phyloP scores from a whole-genome alignment of 495 filamentous ascomycete species.

The Chaetomium fimeti region DNA sequence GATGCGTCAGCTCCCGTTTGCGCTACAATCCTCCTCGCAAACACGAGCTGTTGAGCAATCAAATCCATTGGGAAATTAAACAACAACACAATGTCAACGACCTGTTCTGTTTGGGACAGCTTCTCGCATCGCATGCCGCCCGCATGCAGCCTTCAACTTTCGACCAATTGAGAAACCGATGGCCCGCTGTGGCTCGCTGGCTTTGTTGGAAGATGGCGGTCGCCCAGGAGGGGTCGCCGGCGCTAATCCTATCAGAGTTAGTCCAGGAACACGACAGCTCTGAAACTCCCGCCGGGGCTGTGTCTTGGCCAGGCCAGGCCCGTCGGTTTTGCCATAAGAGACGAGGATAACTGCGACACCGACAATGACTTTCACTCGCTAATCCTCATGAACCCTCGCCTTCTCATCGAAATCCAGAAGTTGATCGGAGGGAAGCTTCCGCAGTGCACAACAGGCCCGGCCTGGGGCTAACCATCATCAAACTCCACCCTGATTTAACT shows the following conservation, averaged over 20 bases:
- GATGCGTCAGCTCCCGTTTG: too few relatives aligned
- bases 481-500: neutral
- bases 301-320: conserved; percentile 22
- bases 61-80: too few relatives aligned
- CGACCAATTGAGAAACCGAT: neutral
- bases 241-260: conserved; percentile 19
- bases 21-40: too few relatives aligned
- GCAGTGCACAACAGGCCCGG: too few relatives aligned
- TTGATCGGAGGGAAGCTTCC: neutral
- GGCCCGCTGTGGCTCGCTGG: neutral
- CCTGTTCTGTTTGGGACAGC: too few relatives aligned
- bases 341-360: neutral
- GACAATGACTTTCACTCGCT: neutral
- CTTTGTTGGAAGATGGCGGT: neutral
- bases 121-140: neutral
- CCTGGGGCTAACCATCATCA: neutral
- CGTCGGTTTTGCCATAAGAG: neutral
- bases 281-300: conserved; percentile 32
- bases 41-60: too few relatives aligned
- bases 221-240: neutral
- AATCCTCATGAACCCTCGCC: neutral
- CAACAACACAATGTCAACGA: too few relatives aligned
- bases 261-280: conserved; percentile 35
- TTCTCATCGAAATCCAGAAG: neutral
- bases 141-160: neutral